Evolutionary conservation across 805 yeast species (phyloP).

Genomic region (Teunomyces atbi): DNA sequence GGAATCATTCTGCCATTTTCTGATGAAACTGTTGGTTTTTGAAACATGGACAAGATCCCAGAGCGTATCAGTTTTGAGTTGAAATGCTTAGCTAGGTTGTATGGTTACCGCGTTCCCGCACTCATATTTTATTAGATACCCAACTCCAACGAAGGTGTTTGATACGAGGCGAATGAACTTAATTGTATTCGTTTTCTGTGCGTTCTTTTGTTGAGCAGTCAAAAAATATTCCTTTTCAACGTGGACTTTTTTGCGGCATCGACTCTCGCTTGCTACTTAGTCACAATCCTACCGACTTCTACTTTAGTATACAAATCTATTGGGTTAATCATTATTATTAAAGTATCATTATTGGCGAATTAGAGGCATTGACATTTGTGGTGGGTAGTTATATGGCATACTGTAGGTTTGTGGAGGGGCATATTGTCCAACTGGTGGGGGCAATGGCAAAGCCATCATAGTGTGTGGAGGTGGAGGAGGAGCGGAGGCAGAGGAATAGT

Average conservation of each 20-base stretch:
- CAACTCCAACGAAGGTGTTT: not conserved
- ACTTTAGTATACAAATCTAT: too few relatives aligned
- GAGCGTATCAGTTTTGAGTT: not conserved
- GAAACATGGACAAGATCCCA: not conserved
- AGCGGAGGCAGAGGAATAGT: not conserved
- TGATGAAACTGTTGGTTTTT: not conserved
- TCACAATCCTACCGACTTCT: too few relatives aligned
- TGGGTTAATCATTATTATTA: not conserved
- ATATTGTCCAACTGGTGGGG: slow-evolving; percentile 4
- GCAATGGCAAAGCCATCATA: slow-evolving; percentile 2
- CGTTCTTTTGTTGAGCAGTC: not conserved
- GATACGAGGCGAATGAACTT: not conserved
- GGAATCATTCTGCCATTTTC: slow-evolving; percentile 1
- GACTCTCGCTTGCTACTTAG: not conserved
- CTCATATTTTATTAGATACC: not conserved
- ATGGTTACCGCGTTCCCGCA: not conserved
- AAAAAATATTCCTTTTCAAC: not conserved
- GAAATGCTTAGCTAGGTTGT: not conserved
- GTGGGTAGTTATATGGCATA: slow-evolving; percentile 3
- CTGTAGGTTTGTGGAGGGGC: slow-evolving; percentile 5
- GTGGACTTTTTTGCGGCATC: not conserved
- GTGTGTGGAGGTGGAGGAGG: slow-evolving; percentile 5
- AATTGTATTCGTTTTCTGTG: not conserved
- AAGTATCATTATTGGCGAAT: slow-evolving; percentile 7
- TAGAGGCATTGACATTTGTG: slow-evolving; percentile 8